Evolutionary conservation across 352 stramenopile genomes (phyloP).

Genomic region (Phytophthora fragariae): DNA sequence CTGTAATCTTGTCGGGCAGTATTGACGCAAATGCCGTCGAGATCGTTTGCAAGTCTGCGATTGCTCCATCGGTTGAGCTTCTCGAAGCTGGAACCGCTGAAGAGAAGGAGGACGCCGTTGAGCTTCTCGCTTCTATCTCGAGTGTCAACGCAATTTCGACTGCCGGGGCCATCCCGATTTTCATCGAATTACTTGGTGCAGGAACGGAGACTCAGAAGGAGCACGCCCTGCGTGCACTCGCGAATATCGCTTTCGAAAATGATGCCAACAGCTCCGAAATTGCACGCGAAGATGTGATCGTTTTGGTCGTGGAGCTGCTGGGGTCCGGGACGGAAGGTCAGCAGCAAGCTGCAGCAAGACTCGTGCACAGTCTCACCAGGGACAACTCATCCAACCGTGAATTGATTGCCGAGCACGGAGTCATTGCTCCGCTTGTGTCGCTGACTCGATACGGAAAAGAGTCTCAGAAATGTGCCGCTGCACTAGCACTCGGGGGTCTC

Average conservation of each 20-base stretch:
- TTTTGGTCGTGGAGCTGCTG: background rate
- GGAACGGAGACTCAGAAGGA: background rate
- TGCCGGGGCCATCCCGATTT: background rate
- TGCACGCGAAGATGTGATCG: background rate
- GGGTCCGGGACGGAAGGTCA: background rate
- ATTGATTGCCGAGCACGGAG: background rate
- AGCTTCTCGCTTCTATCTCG: background rate
- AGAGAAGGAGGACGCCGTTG: background rate
- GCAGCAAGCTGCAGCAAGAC: background rate
- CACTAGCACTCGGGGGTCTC: background rate
- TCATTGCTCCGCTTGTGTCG: background rate
- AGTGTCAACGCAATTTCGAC: background rate
- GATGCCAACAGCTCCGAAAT: background rate
- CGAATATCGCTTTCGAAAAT: background rate
- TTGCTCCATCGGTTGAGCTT: background rate
- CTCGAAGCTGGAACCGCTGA: background rate
- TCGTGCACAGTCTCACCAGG: background rate
- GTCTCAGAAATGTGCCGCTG: background rate
- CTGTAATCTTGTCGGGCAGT: background rate
- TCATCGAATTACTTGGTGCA: background rate
- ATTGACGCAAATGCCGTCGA: background rate
- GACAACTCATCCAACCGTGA: background rate
- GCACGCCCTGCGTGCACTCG: background rate
- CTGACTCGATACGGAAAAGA: background rate
- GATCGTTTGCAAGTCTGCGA: background rate